Evolutionary conservation across 2,329 filamentous ascomycete genomes (phyloP).

Genomic region (Byssothecium circinans): DNA sequence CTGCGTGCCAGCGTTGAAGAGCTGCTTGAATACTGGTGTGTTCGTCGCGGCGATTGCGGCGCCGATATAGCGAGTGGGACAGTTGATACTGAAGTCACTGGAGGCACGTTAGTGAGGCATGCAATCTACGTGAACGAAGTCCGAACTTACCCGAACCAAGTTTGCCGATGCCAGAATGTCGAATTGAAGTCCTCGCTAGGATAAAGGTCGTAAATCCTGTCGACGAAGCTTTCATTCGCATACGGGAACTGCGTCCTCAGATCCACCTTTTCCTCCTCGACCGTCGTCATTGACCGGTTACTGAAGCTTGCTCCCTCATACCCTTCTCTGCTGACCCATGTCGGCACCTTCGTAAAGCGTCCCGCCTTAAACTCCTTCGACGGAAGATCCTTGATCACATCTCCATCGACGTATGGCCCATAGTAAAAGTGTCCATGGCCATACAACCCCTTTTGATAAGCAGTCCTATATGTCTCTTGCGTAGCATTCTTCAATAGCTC

Average conservation of each 20-base stretch:
- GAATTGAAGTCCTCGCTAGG: conserved; percentile 36
- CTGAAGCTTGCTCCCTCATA: conserved; percentile 43
- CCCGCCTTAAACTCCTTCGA: conserved; percentile 35
- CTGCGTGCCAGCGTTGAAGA: conserved; percentile 40
- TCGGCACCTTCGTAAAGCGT: conserved; percentile 40
- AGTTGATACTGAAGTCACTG: conserved; percentile 43
- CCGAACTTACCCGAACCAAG: conserved; percentile 36
- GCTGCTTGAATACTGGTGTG: conserved; percentile 34
- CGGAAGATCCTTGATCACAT: conserved; percentile 35
- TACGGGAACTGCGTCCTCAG: conserved; percentile 36
- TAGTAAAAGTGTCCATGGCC: conserved; percentile 41
- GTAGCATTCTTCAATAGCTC: conserved; percentile 17
- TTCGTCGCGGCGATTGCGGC: conserved; percentile 22
- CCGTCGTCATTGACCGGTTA: conserved; percentile 29
- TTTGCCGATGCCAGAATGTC: conserved; percentile 42
- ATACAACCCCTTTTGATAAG: conserved; percentile 20
- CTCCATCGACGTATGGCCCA: conserved; percentile 41
- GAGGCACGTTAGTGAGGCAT: not conserved
- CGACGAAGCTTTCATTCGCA: conserved; percentile 37
- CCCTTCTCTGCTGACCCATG: conserved; percentile 36
- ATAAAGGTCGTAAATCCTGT: conserved; percentile 41
- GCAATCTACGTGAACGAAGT: not conserved
- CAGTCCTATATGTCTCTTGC: conserved; percentile 20
- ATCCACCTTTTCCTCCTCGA: conserved; percentile 31
- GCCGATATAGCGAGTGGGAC: conserved; percentile 38